phyloP scores from a whole-genome alignment of 164 flowering plant genomes.

The Magnolia sinica region DNA sequence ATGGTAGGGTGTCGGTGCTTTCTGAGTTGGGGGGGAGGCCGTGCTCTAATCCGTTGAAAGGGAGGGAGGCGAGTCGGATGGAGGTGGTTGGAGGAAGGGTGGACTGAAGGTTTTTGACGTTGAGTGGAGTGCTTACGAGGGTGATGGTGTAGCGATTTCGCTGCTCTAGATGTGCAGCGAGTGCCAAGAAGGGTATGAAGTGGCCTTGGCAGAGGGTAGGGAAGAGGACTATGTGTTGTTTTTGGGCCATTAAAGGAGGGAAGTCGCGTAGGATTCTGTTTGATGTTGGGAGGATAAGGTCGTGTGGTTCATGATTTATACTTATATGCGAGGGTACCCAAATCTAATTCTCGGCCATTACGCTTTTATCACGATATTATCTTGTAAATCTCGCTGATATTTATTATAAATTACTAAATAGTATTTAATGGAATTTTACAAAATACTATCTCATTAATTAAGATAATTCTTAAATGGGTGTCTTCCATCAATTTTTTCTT shows the following conservation, averaged over 20 bases:
- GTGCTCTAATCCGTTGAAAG: conserved; percentile 14
- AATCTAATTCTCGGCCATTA: too few relatives aligned
- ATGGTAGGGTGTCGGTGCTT: conserved; percentile 9
- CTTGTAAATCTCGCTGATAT: too few relatives aligned
- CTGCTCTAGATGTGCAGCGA: conserved; percentile 4
- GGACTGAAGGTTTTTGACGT: conserved; percentile 8
- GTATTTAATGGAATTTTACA: too few relatives aligned
- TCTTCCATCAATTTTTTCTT: too few relatives aligned
- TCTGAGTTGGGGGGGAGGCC: conserved; percentile 16
- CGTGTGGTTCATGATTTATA: too few relatives aligned
- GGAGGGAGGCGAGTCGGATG: conserved; percentile 14
- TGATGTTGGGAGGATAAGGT: too few relatives aligned
- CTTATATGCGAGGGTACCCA: too few relatives aligned
- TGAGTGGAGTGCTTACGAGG: conserved; percentile 12
- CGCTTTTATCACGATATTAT: too few relatives aligned
- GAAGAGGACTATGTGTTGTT: neutral
- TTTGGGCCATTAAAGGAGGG: neutral
- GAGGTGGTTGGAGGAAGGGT: neutral
- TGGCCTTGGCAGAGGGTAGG: conserved; percentile 19
- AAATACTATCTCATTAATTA: too few relatives aligned
- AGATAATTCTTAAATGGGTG: too few relatives aligned
- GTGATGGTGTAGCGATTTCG: conserved; percentile 6
- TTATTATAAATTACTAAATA: too few relatives aligned
- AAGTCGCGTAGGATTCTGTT: too few relatives aligned
- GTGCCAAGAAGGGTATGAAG: conserved; percentile 13